Conservation (phyloP, 345 rosid species). For the Stellera chamaejasme region DNA sequence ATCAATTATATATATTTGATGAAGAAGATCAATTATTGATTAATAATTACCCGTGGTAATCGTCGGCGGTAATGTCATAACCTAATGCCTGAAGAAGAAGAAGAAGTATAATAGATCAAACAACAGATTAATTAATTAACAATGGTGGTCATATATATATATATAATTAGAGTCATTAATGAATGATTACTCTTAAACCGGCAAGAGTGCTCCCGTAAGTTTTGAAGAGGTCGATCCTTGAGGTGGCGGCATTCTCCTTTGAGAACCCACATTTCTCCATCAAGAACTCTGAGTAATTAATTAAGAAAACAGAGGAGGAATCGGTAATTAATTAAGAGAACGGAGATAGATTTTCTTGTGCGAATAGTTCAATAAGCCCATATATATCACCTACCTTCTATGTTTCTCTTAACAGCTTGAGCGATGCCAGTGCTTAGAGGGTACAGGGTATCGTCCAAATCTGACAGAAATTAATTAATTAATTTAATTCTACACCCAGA, state of each 20-base stretch:
- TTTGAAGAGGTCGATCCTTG: constrained; percentile 75
- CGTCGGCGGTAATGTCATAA: constrained; percentile 69
- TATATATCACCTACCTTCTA: too few relatives aligned
- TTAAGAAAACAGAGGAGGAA: neutral
- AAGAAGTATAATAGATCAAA: neutral
- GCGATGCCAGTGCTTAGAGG: constrained; percentile 62
- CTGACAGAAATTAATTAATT: constrained; percentile 20
- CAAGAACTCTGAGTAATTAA: constrained; percentile 46
- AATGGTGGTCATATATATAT: neutral
- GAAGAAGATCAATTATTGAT: neutral
- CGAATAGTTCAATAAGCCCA: too few relatives aligned
- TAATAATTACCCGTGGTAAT: constrained; percentile 61
- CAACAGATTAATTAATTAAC: neutral
- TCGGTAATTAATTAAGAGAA: neutral
- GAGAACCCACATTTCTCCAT: constrained; percentile 62
- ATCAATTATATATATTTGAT: neutral
- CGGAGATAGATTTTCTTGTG: neutral
- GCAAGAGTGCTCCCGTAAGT: constrained; percentile 91
- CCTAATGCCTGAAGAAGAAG: constrained; percentile 50
- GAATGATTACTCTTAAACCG: constrained; percentile 63
- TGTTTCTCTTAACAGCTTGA: constrained; percentile 62
- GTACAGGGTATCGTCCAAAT: constrained; percentile 95
- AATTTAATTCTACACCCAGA: too few relatives aligned
- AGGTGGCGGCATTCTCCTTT: constrained; percentile 44
- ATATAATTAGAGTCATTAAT: too few relatives aligned